These are phyloP conservation scores for Apiospora hydei DNA, from an alignment of 2,329 filamentous ascomycete species.

Conservation along the genomic window DNA sequence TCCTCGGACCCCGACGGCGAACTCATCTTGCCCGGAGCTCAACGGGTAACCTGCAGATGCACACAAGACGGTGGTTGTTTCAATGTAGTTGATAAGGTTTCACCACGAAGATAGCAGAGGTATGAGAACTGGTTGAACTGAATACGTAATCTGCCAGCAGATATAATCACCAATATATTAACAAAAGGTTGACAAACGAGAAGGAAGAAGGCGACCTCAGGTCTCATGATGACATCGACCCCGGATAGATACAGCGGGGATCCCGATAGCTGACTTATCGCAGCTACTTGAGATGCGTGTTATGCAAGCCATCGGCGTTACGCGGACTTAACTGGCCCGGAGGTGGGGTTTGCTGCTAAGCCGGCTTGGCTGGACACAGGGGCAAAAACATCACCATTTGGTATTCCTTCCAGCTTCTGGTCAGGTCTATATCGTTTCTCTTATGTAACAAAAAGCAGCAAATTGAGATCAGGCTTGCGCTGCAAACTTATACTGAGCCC, in stretches of 20 bases:
- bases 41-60: conserved; percentile 10
- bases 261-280: conserved; percentile 18
- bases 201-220: neutral
- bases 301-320: conserved; percentile 10
- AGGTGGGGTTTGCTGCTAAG: neutral
- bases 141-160: conserved; percentile 14
- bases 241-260: conserved; percentile 19
- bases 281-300: neutral
- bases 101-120: conserved; percentile 2
- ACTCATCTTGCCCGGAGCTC: conserved; percentile 22
- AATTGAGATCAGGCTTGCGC: neutral
- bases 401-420: neutral
- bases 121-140: neutral
- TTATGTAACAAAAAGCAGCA: neutral
- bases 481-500: conserved; percentile 56
- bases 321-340: conserved; percentile 3
- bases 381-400: conserved; percentile 34
- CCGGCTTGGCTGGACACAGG: neutral
- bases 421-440: neutral
- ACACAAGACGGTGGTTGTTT: conserved; percentile 1
- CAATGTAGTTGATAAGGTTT: neutral
- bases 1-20: conserved; percentile 11
- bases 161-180: conserved; percentile 8
- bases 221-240: conserved; percentile 24
- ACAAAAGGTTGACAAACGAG: neutral